Base-by-base conservation (phyloP, 257 asterid genomes). In the Solanum dulcamara region DNA sequence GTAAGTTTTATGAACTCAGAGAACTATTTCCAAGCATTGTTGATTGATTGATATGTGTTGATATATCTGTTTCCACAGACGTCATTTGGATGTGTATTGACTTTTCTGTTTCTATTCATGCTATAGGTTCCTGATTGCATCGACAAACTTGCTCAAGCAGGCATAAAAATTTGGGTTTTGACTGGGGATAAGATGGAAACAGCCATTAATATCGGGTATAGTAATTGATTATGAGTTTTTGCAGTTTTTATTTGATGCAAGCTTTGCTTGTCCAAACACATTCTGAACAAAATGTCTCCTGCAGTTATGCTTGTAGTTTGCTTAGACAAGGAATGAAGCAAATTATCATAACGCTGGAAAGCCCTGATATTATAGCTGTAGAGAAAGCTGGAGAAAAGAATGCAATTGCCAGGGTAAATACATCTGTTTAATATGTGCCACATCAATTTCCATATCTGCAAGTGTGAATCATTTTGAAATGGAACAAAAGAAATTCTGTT, bases 271-370 rank as follows among this genome's bases (percentile, higher is more conserved):
- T 79, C 62, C 26, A 37, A 80, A 42, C 83, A 60, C 62, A 79
- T 60, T 84, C 91, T 93, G 85, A 94, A 87, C 79, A 85, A 70
- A 85, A 62, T 64, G 84, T 85, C 55, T 72, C 81, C 83, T 93
- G 89, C 95, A 95, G 99, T n/a, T 96, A 86, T 40, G 95, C 99
- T 4, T 95, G 98, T 90, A 96, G 99, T 89, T 91, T 96, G 89
- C 98, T 96, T 86, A 96, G 99, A 90, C 98, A 95, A 94, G 99
- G 99, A 91, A 96, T 96, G 98, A 93, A 90, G 85, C 97, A 94
- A 85, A 92, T 96, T 72, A 92, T 87, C 1, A 85, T 96, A 38
- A 90, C 88, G 84, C 88, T 94, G 87, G 99, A 96, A 84, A 83
- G 83, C 67, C 94, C 96, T 4, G 98, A 96, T 87, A 95, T 96